These are phyloP conservation scores for Tubosaeta sp. DNA, from an alignment of 768 basidiomycete species.

Conservation along the genomic window DNA sequence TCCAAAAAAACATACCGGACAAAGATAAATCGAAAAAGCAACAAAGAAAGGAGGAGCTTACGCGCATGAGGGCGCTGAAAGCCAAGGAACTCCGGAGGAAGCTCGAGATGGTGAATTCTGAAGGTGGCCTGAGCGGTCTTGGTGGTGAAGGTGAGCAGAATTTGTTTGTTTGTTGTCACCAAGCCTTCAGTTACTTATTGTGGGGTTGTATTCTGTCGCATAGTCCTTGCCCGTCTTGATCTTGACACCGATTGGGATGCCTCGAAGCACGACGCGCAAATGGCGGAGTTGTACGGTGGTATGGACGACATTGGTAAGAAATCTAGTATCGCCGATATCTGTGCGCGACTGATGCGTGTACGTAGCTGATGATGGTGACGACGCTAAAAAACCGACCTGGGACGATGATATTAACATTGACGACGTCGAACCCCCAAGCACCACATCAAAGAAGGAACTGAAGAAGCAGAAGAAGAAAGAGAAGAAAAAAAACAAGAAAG, in stretches of 20 bases:
- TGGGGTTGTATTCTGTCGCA: neutral
- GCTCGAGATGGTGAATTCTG: slow-evolving; percentile 65
- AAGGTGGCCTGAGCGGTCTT: slow-evolving; percentile 53
- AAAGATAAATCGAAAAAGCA: slow-evolving; percentile 23
- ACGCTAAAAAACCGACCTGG: slow-evolving; percentile 79
- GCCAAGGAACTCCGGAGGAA: slow-evolving; percentile 75
- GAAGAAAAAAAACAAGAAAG: slow-evolving; percentile 36
- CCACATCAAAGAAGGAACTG: slow-evolving; percentile 23
- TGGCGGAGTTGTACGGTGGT: slow-evolving; percentile 67
- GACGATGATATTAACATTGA: slow-evolving; percentile 83
- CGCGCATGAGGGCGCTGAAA: slow-evolving; percentile 78
- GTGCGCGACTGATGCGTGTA: neutral
- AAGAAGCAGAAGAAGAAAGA: slow-evolving; percentile 48
- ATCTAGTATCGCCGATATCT: neutral
- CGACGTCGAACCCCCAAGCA: slow-evolving; percentile 48
- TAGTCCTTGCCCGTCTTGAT: slow-evolving; percentile 68
- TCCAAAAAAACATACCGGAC: slow-evolving; percentile 63
- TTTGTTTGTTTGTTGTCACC: neutral
- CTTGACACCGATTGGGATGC: slow-evolving; percentile 95
- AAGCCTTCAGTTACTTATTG: neutral
- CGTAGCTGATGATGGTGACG: slow-evolving; percentile 31
- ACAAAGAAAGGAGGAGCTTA: slow-evolving; percentile 64
- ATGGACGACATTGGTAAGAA: slow-evolving; percentile 39
- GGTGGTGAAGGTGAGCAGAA: slow-evolving; percentile 21
- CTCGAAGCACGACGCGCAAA: slow-evolving; percentile 75